phyloP scores from a whole-genome alignment of 306 rosid genomes.

The Delonix regia region DNA sequence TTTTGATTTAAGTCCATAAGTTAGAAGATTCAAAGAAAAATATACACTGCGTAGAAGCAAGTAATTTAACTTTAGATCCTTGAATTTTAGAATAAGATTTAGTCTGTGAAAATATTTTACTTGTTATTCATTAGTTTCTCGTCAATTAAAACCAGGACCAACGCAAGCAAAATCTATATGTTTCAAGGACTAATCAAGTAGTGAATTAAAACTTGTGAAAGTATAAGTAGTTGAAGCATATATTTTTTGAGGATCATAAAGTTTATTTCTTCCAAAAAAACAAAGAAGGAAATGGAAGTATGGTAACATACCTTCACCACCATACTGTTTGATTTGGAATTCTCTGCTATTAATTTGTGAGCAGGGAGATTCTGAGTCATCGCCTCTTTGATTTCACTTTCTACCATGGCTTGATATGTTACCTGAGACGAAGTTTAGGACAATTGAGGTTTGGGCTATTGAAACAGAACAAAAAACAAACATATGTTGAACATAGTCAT shows the following conservation, averaged over 20 bases:
- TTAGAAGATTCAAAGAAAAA: slow-evolving; percentile 13
- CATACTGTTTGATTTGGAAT: slow-evolving; percentile 80
- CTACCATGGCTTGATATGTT: slow-evolving; percentile 48
- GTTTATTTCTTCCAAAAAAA: too few species aligned
- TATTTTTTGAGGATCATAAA: neutral
- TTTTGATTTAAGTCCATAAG: slow-evolving; percentile 12
- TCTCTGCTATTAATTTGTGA: slow-evolving; percentile 54
- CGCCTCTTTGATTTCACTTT: slow-evolving; percentile 53
- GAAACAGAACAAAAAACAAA: neutral
- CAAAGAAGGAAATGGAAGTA: neutral
- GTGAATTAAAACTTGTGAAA: neutral
- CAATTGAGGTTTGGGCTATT: slow-evolving; percentile 14
- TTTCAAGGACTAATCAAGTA: neutral
- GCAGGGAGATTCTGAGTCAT: slow-evolving; percentile 38
- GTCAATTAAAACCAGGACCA: neutral
- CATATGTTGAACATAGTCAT: slow-evolving; percentile 4
- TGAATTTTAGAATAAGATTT: neutral
- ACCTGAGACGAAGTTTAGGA: slow-evolving; percentile 25
- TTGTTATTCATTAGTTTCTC: too few species aligned
- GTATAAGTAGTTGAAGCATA: neutral
- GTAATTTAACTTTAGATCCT: neutral
- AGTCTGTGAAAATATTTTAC: too few species aligned
- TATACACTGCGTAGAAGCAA: neutral
- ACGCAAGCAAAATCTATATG: neutral
- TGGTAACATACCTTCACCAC: slow-evolving; percentile 64